Conservation (phyloP, 805 yeast genomes). For the Komagataella phaffii region DNA sequence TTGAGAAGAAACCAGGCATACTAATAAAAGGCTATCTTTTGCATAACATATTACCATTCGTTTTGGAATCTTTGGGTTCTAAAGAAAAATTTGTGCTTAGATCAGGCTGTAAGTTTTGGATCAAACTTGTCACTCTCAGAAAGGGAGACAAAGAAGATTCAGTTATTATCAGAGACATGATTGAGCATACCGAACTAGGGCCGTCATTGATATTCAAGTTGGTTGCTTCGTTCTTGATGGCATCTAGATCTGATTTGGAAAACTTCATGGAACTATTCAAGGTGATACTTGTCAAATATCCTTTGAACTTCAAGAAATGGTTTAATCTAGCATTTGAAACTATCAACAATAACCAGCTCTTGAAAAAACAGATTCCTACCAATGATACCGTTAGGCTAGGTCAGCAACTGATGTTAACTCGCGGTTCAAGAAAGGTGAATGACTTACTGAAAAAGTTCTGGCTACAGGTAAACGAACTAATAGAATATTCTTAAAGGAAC, state of each 20-base stretch:
- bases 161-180: conserved; percentile 12
- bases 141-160: conserved; percentile 29
- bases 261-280: conserved; percentile 36
- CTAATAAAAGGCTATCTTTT: conserved; percentile 18
- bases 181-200: conserved; percentile 16
- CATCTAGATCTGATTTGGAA: conserved; percentile 48
- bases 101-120: conserved; percentile 45
- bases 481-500: conserved; percentile 19
- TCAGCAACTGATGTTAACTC: conserved; percentile 43
- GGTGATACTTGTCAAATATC: conserved; percentile 22
- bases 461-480: conserved; percentile 45
- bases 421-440: conserved; percentile 52
- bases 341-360: conserved; percentile 5
- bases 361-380: conserved; percentile 6
- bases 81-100: conserved; percentile 44
- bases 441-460: conserved; percentile 48
- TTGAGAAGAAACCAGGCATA: conserved; percentile 35
- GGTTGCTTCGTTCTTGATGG: conserved; percentile 31
- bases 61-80: conserved; percentile 25
- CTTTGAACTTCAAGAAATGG: conserved; percentile 35
- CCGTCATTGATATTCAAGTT: conserved; percentile 20
- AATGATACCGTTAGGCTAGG: conserved; percentile 22
- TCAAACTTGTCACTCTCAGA: conserved; percentile 25
- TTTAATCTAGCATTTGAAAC: conserved; percentile 15
- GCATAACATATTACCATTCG: conserved; percentile 16